Percentiles rank a stretch among this genome's conserved stretches.
These are phyloP conservation scores for Parmales sp. DNA, from an alignment of 108 stramenopile genomes.

Conservation along the genomic window DNA sequence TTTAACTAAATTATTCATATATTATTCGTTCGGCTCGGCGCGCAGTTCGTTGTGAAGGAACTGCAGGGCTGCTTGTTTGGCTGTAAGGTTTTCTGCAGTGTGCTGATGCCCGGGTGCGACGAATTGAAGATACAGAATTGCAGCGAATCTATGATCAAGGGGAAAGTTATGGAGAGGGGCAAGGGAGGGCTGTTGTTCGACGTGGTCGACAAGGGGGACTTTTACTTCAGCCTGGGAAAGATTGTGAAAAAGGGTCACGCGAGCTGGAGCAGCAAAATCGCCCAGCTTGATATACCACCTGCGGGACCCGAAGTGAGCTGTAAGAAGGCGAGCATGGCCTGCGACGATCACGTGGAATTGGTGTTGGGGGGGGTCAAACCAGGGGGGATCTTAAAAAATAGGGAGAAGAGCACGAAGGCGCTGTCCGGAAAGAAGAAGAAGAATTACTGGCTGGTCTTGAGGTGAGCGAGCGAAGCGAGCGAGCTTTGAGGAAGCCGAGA, in stretches of 20 bases:
- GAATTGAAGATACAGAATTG: neutral
- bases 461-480: too few relatives aligned
- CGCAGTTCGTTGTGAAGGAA: slow-evolving; percentile 2
- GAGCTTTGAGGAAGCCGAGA: too few relatives aligned
- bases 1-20: too few relatives aligned
- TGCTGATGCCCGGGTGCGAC: neutral
- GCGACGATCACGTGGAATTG: neutral
- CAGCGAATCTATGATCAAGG: neutral
- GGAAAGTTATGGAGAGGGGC: neutral
- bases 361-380: neutral
- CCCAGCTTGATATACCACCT: neutral
- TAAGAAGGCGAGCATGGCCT: neutral
- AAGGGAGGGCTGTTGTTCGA: neutral
- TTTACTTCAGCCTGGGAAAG: neutral
- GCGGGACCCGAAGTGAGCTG: neutral
- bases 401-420: neutral
- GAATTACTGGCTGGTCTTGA: neutral
- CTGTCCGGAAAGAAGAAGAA: neutral
- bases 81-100: neutral
- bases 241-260: neutral
- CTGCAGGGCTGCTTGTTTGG: neutral
- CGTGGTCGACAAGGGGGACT: neutral
- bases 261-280: slow-evolving; percentile 4
- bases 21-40: too few relatives aligned
- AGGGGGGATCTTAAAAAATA: neutral